Percentiles rank a stretch among this genome's conserved stretches.
Conservation (phyloP, 2,329 filamentous ascomycete genomes). For the Fusarium nanum region DNA sequence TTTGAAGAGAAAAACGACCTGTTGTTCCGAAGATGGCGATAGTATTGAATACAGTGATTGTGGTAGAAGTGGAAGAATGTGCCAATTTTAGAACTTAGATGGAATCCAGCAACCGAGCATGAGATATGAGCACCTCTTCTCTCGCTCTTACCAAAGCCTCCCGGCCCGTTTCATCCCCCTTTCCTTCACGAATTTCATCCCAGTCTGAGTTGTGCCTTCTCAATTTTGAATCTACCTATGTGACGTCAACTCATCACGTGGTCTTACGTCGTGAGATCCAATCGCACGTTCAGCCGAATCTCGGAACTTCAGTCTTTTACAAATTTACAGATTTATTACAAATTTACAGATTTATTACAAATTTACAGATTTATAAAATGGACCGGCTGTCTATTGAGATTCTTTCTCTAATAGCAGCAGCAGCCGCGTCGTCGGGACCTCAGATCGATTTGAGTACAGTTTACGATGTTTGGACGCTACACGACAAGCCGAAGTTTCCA, state of each 20-base stretch:
- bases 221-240: not conserved
- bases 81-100: too few species aligned
- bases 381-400: constrained; percentile 9
- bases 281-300: not conserved
- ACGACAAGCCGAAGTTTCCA: constrained; percentile 7
- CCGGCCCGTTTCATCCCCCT: too few species aligned
- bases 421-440: not conserved
- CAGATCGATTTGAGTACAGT: not conserved
- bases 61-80: too few species aligned
- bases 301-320: not conserved
- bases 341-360: not conserved
- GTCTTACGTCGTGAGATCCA: not conserved
- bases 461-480: constrained; percentile 10
- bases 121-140: too few species aligned
- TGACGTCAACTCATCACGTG: constrained; percentile 8
- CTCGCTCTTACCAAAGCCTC: not conserved
- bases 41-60: too few species aligned
- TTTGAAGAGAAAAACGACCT: too few species aligned
- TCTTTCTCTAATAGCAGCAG: constrained; percentile 2
- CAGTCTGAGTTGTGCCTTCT: not conserved
- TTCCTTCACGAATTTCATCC: too few species aligned
- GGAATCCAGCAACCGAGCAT: too few species aligned
- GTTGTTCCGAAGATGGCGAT: too few species aligned
- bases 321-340: too few species aligned
- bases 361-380: not conserved